Percentiles rank a stretch among this genome's conserved stretches.
Evolutionary conservation across 495 filamentous ascomycete species (phyloP).

Genomic region (Xylaria flabelliformis): DNA sequence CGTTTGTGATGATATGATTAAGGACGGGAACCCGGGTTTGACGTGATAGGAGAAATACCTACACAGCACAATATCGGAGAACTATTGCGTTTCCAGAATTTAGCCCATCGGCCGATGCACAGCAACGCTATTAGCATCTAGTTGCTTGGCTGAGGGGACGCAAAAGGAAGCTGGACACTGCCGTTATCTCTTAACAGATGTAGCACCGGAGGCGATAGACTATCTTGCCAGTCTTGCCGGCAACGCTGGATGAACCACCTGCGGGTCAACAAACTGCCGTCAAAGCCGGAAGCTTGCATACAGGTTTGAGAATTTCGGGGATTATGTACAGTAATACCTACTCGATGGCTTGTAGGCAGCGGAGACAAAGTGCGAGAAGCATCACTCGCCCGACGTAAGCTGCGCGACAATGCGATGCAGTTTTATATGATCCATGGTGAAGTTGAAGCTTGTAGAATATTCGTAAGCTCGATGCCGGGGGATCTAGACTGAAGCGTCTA

Average conservation of each 20-base stretch:
- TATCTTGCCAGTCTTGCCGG: neutral
- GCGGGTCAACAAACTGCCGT: neutral
- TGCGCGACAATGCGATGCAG: neutral
- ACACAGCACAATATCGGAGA: neutral
- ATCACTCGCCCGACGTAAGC: neutral
- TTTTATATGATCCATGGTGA: neutral
- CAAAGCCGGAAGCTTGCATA: slow-evolving; percentile 3
- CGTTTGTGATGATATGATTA: neutral
- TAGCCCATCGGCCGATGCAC: neutral
- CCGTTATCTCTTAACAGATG: slow-evolving; percentile 2
- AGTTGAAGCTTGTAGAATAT: neutral
- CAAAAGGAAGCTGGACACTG: slow-evolving; percentile 20
- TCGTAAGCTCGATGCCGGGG: neutral
- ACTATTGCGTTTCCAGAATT: neutral
- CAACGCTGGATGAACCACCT: neutral
- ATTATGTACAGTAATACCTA: neutral
- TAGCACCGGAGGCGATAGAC: neutral
- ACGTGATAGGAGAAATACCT: neutral
- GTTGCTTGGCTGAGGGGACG: slow-evolving; percentile 9
- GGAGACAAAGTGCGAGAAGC: no score
- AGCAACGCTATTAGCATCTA: neutral
- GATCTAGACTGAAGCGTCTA: neutral
- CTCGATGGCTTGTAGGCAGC: neutral
- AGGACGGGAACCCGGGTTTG: neutral
- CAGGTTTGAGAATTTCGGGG: neutral